Percentiles rank a stretch among this genome's conserved stretches.
phyloP scores from a whole-genome alignment of 306 rosid genomes.

The Sphenostylis stenocarpa region DNA sequence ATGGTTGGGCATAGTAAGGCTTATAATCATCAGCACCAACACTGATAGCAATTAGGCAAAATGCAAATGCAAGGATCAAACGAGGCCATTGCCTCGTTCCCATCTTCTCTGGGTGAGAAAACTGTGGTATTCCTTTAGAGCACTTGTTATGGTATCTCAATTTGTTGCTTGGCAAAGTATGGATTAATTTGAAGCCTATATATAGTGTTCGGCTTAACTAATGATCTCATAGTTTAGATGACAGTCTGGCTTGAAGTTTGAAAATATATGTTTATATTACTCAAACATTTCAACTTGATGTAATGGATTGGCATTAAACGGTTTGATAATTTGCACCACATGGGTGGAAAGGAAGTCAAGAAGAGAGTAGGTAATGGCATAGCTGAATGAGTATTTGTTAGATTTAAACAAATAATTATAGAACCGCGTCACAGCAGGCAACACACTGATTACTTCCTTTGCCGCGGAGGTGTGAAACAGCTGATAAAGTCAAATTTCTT shows the following conservation, averaged over 20 bases:
- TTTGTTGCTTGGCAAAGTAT: background rate
- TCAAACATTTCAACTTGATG: conserved; percentile 10
- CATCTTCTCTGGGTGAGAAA: background rate
- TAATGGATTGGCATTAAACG: background rate
- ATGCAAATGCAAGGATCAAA: background rate
- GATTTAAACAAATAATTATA: background rate
- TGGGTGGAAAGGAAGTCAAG: conserved; percentile 28
- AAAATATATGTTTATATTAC: background rate
- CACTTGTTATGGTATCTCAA: background rate
- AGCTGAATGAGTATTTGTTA: conserved; percentile 1
- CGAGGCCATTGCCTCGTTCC: conserved; percentile 23
- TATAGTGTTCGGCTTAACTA: conserved; percentile 17
- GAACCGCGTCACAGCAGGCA: conserved; percentile 23
- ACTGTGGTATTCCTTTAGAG: background rate
- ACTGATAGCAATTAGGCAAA: background rate
- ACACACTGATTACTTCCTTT: conserved; percentile 1
- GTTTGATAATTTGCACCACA: background rate
- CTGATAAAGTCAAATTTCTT: conserved; percentile 24
- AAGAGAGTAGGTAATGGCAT: conserved; percentile 18
- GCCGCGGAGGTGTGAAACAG: conserved; percentile 7
- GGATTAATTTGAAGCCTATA: background rate
- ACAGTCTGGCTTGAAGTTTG: background rate
- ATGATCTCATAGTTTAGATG: background rate
- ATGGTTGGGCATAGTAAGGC: background rate
- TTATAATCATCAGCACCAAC: background rate